Percentiles rank a stretch among this genome's conserved stretches.
These are phyloP conservation scores for Pseudogymnoascus sp. DNA, from an alignment of 2,329 filamentous ascomycete genomes.

Conservation along the genomic window DNA sequence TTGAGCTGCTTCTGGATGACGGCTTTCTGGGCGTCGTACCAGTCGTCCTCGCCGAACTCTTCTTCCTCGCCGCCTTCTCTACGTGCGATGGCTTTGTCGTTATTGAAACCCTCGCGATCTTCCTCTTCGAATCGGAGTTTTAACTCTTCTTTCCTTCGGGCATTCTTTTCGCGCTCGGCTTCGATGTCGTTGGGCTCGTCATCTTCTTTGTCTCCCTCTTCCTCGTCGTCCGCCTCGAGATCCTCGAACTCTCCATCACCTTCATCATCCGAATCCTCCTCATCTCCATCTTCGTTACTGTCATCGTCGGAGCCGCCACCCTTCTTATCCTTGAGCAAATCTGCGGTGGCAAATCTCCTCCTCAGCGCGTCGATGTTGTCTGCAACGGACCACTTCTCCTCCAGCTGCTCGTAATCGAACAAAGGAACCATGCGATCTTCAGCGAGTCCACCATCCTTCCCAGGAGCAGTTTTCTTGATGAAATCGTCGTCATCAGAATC, in stretches of 20 bases:
- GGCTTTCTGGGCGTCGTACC: conserved; percentile 97
- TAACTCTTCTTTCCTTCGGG: conserved; percentile 85
- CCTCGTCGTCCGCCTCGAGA: conserved; percentile 58
- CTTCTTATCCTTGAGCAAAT: conserved; percentile 48
- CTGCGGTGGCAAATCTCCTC: conserved; percentile 64
- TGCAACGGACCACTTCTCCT: conserved; percentile 74
- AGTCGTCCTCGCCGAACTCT: conserved; percentile 93
- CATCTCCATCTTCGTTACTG: conserved; percentile 36
- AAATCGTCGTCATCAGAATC: conserved; percentile 50
- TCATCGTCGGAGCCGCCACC: conserved; percentile 42
- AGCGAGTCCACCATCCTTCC: conserved; percentile 57
- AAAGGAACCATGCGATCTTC: conserved; percentile 74
- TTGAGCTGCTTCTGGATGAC: conserved; percentile 89
- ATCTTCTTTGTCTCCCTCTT: conserved; percentile 33
- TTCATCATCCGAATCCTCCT: conserved; percentile 42
- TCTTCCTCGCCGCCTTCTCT: conserved; percentile 59
- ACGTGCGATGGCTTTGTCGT: conserved; percentile 72
- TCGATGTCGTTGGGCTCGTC: conserved; percentile 49
- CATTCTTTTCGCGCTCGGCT: conserved; percentile 83
- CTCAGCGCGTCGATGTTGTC: conserved; percentile 69
- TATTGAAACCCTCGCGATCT: conserved; percentile 90
- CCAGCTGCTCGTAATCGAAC: conserved; percentile 72
- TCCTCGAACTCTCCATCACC: conserved; percentile 81
- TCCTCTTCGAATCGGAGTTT: conserved; percentile 94
- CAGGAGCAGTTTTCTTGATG: conserved; percentile 54